A percentile compares a stretch with the other conserved stretches of the same genome.
Evolutionary conservation across 2,329 filamentous ascomycete species (phyloP).

Genomic region (Epichloe uncinata): DNA sequence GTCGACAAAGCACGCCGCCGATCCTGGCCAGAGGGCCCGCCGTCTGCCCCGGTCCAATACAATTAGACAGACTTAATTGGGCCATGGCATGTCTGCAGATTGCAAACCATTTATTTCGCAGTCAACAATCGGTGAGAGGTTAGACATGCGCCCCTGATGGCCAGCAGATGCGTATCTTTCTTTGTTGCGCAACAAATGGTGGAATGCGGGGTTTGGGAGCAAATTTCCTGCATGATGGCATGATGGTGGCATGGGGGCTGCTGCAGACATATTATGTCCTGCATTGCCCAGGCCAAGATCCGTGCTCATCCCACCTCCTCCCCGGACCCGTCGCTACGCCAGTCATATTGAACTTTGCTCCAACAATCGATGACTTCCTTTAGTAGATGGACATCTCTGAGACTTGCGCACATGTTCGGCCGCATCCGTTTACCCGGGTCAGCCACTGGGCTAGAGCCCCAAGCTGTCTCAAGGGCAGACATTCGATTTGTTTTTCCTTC

Average conservation of each 20-base stretch:
- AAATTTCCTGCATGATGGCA: no score
- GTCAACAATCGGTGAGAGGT: neutral
- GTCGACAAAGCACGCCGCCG: conserved; percentile 2
- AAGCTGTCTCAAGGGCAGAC: no score
- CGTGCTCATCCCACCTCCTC: neutral
- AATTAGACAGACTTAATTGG: neutral
- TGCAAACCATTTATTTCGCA: neutral
- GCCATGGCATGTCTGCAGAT: neutral
- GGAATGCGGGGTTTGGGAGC: neutral
- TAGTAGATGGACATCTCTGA: no score
- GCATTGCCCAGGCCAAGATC: no score
- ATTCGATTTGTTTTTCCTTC: neutral
- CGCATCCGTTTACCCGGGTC: no score
- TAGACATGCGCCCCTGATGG: neutral
- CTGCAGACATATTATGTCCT: no score
- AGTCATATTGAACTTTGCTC: neutral
- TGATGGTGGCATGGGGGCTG: no score
- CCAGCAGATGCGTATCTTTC: neutral
- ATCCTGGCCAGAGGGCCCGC: neutral
- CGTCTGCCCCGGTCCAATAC: neutral
- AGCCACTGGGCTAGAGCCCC: no score
- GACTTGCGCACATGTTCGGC: no score
- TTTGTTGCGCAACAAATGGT: neutral
- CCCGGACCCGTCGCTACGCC: neutral
- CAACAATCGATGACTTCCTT: neutral